Evolutionary conservation across 2,329 filamentous ascomycete genomes (phyloP), one percentile per base, ranked within the genome.

Genomic region (Pezicula carpinea): DNA sequence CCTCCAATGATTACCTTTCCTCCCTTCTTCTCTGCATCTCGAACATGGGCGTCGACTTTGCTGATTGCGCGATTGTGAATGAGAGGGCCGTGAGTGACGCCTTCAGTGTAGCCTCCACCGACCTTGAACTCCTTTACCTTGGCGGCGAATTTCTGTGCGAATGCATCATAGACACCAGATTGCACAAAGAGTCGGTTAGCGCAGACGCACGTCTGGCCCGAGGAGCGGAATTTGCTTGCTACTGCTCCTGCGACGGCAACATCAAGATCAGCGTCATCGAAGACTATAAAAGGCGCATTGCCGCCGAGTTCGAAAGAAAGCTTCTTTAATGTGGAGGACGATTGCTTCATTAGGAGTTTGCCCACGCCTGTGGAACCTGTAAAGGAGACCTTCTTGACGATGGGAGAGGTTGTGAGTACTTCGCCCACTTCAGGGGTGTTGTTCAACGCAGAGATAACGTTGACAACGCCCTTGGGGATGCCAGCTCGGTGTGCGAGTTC

Each of bases 221-320:
- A 95, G 32, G 85, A 89, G 46, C 93, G 86, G 80, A 97, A 97
- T 68, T 97, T 99, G 61, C 82, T 91, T 19, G 83, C 73, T 45
- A 97, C 79, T 40, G 90, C 90, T 21, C 91, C 92, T 0, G 81
- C 72, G 1, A 97, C 89, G 2, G 93, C 93, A 4, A 74, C 71
- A 49, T 96, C 91, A 17, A 97, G 71, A 63, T 97, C 89, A 17
- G 92, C 88, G 61, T 97, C 92, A 61, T 97, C 90, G 62, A 97
- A 97, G 29, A 97, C 89, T 56, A 97, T 96, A 65, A 96, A 95
- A 1, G 92, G 92, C 0, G 92, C 88, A 65, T 97, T 97, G 40
- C 92, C 93, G 46, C 92, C 92, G 1, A 97, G 84, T 66, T 97
- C 92, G 66, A 96, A 87, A 0, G 88, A 93, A 34, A 83, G 65